Evolutionary conservation across 163 green algal genomes (phyloP), one percentile per base, ranked within the genome.

Genomic region (Scenedesmus sp.): DNA sequence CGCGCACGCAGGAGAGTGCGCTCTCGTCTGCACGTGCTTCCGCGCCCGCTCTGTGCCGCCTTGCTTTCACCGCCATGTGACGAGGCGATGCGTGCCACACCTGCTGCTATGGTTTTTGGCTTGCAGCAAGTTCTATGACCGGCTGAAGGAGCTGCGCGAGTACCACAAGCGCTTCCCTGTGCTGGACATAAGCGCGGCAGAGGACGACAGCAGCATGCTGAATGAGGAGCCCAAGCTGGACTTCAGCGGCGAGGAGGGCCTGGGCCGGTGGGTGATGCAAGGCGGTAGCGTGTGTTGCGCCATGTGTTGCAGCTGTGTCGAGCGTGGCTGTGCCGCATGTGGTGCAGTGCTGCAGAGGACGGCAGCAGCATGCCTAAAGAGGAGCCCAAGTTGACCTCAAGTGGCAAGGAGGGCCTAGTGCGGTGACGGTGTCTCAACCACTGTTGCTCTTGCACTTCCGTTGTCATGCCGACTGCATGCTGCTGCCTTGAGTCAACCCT

Each of bases 101-200:
- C 22, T 12, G 7, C 56, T 70, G 56, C 2, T 70, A 12, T 6
- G n/a, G 5, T 72, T 72, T 72, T 68, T 72, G 59, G 4, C 12
- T 6, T 72, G 56, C 90, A 94, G 92, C 82, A 94, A 94, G 22
- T 99, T 99, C 93, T 99, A 99, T 87, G 96, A 98, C 46, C 95
- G 97, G 2, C 89, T 99, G 40, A 98, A 98, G 78, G 97, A 99
- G 81, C 92, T 98, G 61, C 94, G 95, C 2, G 97, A 98, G 24
- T 99, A 98, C 88, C 95, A 99, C 93, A 86, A 94, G 37, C 94
- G 94, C 53, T 97, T 97, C 88, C 94, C 95, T 7, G 91, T 86
- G 42, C 44, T 37, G 37, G 93, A 96, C 72, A 70, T 92, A 37
- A 90, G 59, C 44, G 51, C 40, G 15, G 49, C 83, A 42, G 89